A percentile compares a stretch with the other conserved stretches of the same genome.
phyloP scores from a whole-genome alignment of 2,329 filamentous ascomycete genomes.

The Xylaria sp. region DNA sequence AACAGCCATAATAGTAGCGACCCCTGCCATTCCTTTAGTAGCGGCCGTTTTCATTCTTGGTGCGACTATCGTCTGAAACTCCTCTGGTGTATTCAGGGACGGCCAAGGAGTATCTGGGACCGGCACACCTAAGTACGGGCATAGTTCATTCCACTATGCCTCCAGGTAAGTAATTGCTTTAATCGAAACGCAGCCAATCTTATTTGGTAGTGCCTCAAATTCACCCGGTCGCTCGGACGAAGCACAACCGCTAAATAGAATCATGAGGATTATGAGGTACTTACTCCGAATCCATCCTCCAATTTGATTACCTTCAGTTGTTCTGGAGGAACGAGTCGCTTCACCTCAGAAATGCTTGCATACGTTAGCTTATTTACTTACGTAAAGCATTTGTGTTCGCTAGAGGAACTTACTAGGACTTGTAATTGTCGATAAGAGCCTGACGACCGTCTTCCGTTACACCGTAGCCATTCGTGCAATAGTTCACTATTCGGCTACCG shows the following conservation, averaged over 20 bases:
- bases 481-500: background rate
- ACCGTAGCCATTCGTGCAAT: conserved; percentile 32
- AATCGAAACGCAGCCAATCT: background rate
- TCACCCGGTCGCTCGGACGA: background rate
- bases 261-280: background rate
- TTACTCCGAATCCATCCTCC: conserved; percentile 34
- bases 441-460: conserved; percentile 26
- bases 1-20: conserved; percentile 30
- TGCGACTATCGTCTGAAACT: conserved; percentile 26
- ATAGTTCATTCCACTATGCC: conserved; percentile 35
- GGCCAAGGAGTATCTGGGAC: conserved; percentile 36
- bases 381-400: background rate
- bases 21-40: conserved; percentile 34
- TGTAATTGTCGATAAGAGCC: conserved; percentile 34
- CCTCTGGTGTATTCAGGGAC: conserved; percentile 33
- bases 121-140: conserved; percentile 35
- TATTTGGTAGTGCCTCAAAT: background rate
- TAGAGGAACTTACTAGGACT: conserved; percentile 32
- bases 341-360: conserved; percentile 38
- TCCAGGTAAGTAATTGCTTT: background rate
- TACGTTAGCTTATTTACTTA: background rate
- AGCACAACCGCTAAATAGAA: background rate
- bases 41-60: conserved; percentile 38
- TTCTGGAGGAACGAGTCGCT: conserved; percentile 35
- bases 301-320: conserved; percentile 37